Conservation (phyloP, 176 grass and related monocot species). For the Oryza coarctata region DNA sequence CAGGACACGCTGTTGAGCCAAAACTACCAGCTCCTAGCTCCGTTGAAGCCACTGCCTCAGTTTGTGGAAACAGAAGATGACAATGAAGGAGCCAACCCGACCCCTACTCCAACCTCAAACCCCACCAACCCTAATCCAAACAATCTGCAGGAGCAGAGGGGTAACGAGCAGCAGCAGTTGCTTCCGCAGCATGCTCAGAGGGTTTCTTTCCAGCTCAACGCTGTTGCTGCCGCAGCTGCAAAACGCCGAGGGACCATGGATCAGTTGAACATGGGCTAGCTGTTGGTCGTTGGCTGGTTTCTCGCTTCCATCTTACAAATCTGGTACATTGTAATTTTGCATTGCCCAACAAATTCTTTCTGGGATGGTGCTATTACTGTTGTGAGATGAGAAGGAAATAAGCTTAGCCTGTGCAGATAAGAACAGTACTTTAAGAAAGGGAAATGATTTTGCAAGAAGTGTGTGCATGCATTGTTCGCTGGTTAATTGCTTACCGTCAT, state of each 20-base stretch:
- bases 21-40: constrained; percentile 71
- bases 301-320: neutral
- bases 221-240: constrained; percentile 49
- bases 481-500: neutral
- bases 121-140: constrained; percentile 36
- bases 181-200: constrained; percentile 58
- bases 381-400: constrained; percentile 1
- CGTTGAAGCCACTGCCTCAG: constrained; percentile 49
- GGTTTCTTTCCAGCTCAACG: constrained; percentile 85
- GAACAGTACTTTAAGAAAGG: neutral
- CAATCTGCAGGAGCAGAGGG: constrained; percentile 45
- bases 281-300: neutral
- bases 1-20: constrained; percentile 83
- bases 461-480: neutral
- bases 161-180: constrained; percentile 44
- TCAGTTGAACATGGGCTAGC: constrained; percentile 44
- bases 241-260: constrained; percentile 56
- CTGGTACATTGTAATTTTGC: neutral
- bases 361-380: constrained; percentile 15
- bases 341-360: constrained; percentile 10
- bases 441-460: neutral
- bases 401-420: neutral
- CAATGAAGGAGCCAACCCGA: constrained; percentile 33
- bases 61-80: constrained; percentile 75
- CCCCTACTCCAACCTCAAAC: neutral